Conservation (phyloP, 495 filamentous ascomycete species). For the Lophiotrema nucula region DNA sequence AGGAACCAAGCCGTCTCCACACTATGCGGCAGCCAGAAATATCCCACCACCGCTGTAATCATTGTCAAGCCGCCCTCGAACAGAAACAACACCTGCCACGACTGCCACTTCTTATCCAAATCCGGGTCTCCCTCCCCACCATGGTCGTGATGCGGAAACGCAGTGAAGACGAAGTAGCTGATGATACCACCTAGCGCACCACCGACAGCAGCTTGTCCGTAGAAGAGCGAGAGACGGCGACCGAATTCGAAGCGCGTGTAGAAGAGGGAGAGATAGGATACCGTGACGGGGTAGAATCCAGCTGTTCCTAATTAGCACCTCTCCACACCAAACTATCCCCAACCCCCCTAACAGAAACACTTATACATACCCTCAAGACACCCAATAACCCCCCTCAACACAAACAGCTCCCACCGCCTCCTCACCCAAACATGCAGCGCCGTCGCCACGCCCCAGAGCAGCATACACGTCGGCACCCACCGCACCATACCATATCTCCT, state of each 20-base stretch:
- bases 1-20: slow-evolving; percentile 58
- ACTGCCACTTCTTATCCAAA: slow-evolving; percentile 34
- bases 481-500: slow-evolving; percentile 49
- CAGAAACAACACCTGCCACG: slow-evolving; percentile 59
- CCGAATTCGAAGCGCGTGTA: slow-evolving; percentile 58
- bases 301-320: slow-evolving; percentile 34
- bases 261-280: slow-evolving; percentile 55
- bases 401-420: slow-evolving; percentile 42
- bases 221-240: slow-evolving; percentile 53
- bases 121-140: slow-evolving; percentile 6
- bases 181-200: slow-evolving; percentile 56
- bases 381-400: slow-evolving; percentile 47
- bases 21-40: slow-evolving; percentile 52
- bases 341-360: too few species aligned
- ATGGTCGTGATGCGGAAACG: slow-evolving; percentile 25
- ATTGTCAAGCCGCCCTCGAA: slow-evolving; percentile 54
- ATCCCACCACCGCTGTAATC: slow-evolving; percentile 47
- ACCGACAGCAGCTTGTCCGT: slow-evolving; percentile 57
- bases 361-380: slow-evolving; percentile 43
- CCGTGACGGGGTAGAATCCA: slow-evolving; percentile 55
- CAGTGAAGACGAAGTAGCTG: slow-evolving; percentile 45
- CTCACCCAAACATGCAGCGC: slow-evolving; percentile 45
- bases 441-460: slow-evolving; percentile 55
- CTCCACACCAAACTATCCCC: too few species aligned
- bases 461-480: slow-evolving; percentile 59